Base-by-base conservation (phyloP, 768 basidiomycete genomes). In the Crepidotus variabilis region DNA sequence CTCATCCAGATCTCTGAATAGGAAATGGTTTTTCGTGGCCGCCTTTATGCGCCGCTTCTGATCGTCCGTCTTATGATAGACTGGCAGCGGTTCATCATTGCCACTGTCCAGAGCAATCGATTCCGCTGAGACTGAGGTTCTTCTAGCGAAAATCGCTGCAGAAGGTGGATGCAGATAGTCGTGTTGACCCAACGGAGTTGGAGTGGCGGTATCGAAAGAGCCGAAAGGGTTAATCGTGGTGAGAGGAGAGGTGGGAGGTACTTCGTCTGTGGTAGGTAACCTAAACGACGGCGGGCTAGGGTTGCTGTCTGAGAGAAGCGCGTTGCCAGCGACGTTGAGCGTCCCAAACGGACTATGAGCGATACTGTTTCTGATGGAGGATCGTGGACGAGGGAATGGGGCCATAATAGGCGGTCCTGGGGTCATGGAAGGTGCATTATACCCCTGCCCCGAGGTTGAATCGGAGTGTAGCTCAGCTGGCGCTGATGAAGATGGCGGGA, bases 1-100 rank as follows among this genome's bases (percentile, higher is more conserved):
- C 64, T 97, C 93, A 62, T 98, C 95, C 13, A 99, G 85, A 71
- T 96, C 94, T 51, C 93, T 84, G 78, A 99, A 99, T 56, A 98
- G 85, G 66, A 98, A 93, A 70, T 95, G 94, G 67, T 87, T 85
- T 28, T 83, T 78, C 60, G 94, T 97, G 49, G 94, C 91, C 7
- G 83, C 77, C 67, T 88, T 90, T 74, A 99, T 98, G 52, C 96
- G 85, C 22, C 80, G 79, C 32, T 94, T 79, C 72, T 99, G 97
- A 61, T 93, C 88, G 1, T 82, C 72, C 13, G 88, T 78, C 76
- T 99, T 98, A 6, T 79, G 78, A 63, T 83, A 90, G 51, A 87
- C 76, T 20, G 93, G 93, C 8, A 90, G 81, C 20, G 84, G 81
- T 60, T 88, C 84, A 62, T 86, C 78, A 57, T 78, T 67, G 57